Evolutionary conservation across 2,329 filamentous ascomycete species (phyloP).

Genomic region (Pseudogymnoascus sp.): DNA sequence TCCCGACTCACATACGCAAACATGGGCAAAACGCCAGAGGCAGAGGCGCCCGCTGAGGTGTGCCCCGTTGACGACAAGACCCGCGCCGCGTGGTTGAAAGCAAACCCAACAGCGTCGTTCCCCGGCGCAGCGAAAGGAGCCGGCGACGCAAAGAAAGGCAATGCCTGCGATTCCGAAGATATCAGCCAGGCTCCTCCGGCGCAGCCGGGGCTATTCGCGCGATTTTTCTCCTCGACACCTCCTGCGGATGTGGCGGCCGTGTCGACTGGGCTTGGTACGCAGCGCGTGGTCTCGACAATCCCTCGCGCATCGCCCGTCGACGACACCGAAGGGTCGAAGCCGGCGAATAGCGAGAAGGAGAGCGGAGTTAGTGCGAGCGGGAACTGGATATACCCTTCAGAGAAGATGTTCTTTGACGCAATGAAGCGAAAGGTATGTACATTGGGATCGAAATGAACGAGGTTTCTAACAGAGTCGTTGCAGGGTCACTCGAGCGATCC

Average conservation of each 20-base stretch:
- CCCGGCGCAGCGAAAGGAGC: conserved; percentile 24
- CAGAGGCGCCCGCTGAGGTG: conserved; percentile 30
- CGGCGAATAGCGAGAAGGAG: conserved; percentile 72
- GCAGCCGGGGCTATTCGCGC: conserved; percentile 17
- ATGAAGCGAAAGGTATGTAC: conserved; percentile 67
- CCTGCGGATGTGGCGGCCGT: conserved; percentile 7
- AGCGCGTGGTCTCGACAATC: conserved; percentile 73
- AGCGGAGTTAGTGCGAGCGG: conserved; percentile 61
- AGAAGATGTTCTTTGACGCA: conserved; percentile 96
- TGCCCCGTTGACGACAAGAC: conserved; percentile 91
- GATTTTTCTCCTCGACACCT: conserved; percentile 14
- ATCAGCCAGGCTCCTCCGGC: conserved; percentile 32
- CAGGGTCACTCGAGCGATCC: conserved; percentile 59
- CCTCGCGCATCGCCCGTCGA: conserved; percentile 49
- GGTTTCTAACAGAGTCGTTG: background rate
- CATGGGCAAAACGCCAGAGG: background rate
- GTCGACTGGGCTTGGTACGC: conserved; percentile 44
- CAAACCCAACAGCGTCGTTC: conserved; percentile 24
- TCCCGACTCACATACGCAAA: conserved; percentile 2
- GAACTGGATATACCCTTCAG: conserved; percentile 96
- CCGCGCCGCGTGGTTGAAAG: conserved; percentile 72
- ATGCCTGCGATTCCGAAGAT: conserved; percentile 29
- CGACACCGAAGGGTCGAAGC: conserved; percentile 33
- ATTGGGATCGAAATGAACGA: background rate
- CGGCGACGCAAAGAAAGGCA: conserved; percentile 23